Evolutionary conservation across 805 yeast genomes (phyloP), one percentile per base, ranked within the genome.

Genomic region (Metschnikowia matae): DNA sequence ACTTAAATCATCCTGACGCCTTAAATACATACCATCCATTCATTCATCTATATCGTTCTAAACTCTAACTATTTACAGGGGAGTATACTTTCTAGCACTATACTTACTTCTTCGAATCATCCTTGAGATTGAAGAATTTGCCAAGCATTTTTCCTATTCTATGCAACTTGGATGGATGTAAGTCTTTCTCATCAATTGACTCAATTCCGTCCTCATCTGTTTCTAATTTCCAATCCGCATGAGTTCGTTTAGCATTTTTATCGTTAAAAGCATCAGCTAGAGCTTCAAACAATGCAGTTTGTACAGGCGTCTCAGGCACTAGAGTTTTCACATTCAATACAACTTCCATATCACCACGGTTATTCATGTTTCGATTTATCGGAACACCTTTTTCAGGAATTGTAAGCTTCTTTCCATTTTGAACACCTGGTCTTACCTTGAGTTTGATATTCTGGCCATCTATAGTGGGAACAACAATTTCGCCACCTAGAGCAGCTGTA

Each of bases 401-500:
- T 11, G 87, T 83, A 46, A 91, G 80, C 20, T 75, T 75, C 48
- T 83, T 79, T 23, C 92, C 95, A 38, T 79, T 72, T 62, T 88
- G 95, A 0, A 96, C 87, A 1, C 97, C 98, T 0, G 87, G 71
- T 46, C 95, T 84, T 11, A 94, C 84, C 67, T 83, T 88, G 49
- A 94, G 69, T 66, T 89, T 86, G 46, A 95, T 73, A 34, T 78
- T 78, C 38, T 79, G 79, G 4, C 95, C 97, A 55, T 83, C 89
- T 26, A 94, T 79, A 0, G 99, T 92, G 33, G 98, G 98, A n/a
- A 94, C 81, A 44, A 85, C 82, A 20, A 94, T 79, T 41, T 81
- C 83, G 36, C 99, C 99, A 53, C 99, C 99, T 41, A 94, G 74
- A 0, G 97, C 90, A 1, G 99, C 99, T 0, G 99, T 94, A 1